Evolutionary conservation across 2,329 filamentous ascomycete genomes (phyloP), one percentile per base, ranked within the genome.

Genomic region (Aaosphaeria arxii): DNA sequence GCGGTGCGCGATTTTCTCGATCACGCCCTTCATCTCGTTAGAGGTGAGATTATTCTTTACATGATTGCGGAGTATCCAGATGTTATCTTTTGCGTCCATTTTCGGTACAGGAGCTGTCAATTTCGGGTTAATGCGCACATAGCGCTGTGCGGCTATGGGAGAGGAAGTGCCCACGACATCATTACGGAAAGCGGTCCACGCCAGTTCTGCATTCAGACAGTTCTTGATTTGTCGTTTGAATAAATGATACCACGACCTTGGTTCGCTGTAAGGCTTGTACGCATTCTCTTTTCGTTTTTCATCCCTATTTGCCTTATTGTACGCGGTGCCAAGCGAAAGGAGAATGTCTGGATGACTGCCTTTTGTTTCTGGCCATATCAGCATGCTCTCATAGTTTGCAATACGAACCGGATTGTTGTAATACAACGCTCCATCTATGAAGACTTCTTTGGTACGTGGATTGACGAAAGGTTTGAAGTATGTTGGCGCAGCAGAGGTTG

Each of bases 401-500:
- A 78, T 64, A 5, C 60, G 52, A 6, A 75, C 64, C 5, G 76
- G 76, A 40, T 78, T 78, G 41, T 73, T 71, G 51, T 72, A 66
- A 13, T 69, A 67, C 2, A 77, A 47, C 4, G 69, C 74, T 4
- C 74, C 75, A 48, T 78, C 75, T 2, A 72, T 53, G 49, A 74
- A 79, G 1, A 56, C 64, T 28, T 64, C 59, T 43, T 68, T 67
- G 0, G 72, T 72, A 24, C 67, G 58, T 11, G 60, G 54, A 46
- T 78, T 70, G 5, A 63, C 59, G 52, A 76, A 76, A 1, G 71
- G 71, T 44, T 71, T 72, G 58, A 78, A 77, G 48, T 67, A 73
- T 2, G 59, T 61, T 5, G 75, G 74, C 7, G 72, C 71, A 4
- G 76, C 73, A 11, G 72, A 65, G 4, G 75, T 74, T 11, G 74